Evolutionary conservation across 78 protist species (phyloP).

Genomic region (Planoprotostelium fungivorum): DNA sequence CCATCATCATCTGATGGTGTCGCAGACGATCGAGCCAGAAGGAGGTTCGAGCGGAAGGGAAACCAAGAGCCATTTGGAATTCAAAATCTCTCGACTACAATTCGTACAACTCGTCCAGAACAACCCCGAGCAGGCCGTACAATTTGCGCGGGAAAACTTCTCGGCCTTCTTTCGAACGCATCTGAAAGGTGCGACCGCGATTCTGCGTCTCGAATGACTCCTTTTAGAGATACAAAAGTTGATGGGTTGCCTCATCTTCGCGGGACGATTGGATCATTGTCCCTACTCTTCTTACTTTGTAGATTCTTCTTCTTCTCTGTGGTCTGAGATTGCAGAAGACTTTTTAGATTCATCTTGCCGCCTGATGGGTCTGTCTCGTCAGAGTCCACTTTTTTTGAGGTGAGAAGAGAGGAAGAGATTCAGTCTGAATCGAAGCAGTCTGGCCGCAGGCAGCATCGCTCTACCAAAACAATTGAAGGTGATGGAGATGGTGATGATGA

Average conservation of each 20-base stretch:
- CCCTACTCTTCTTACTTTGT: conserved; percentile 48
- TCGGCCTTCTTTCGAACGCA: conserved; percentile 6
- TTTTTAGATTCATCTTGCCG: conserved; percentile 23
- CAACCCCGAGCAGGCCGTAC: conserved; percentile 25
- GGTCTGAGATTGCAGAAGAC: conserved; percentile 24
- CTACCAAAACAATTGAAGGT: conserved; percentile 59
- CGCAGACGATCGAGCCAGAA: background rate
- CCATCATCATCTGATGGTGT: background rate
- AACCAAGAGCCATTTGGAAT: conserved; percentile 41
- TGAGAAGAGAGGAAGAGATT: background rate
- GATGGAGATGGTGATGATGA: background rate
- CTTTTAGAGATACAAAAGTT: conserved; percentile 35
- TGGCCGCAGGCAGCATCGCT: conserved; percentile 55
- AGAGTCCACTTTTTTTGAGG: conserved; percentile 36
- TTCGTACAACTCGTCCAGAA: conserved; percentile 1
- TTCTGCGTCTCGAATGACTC: background rate
- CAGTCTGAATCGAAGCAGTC: background rate
- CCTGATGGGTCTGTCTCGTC: conserved; percentile 34
- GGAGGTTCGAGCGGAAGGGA: background rate
- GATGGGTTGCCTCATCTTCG: conserved; percentile 52
- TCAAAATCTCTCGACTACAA: conserved; percentile 47
- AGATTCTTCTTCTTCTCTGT: conserved; percentile 6
- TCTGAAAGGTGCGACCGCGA: conserved; percentile 3
- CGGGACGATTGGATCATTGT: conserved; percentile 20
- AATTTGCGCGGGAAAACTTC: conserved; percentile 27